phyloP scores from a whole-genome alignment of 2,329 filamentous ascomycete genomes.

The Ophiocordyceps robertsii region DNA sequence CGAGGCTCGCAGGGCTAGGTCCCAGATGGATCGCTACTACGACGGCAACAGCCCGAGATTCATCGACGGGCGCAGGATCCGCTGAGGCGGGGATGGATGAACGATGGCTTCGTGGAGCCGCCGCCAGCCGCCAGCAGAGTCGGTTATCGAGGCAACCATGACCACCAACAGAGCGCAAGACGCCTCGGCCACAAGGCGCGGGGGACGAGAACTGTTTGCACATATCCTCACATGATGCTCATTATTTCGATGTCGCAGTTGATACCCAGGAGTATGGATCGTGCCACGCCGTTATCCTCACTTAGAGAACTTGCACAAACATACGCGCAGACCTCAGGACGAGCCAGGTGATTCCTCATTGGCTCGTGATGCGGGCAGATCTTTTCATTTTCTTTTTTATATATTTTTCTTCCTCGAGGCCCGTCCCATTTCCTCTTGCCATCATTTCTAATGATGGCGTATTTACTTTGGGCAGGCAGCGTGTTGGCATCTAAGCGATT shows the following conservation, averaged over 20 bases:
- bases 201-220: too few relatives aligned
- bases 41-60: constrained; percentile 37
- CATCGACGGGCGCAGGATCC: constrained; percentile 39
- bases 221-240: not conserved
- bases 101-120: too few relatives aligned
- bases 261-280: not conserved
- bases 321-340: too few relatives aligned
- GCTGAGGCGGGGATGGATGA: constrained; percentile 3
- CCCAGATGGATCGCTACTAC: constrained; percentile 33
- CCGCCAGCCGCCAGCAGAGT: too few relatives aligned
- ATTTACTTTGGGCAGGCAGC: not conserved
- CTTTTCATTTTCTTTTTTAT: not conserved
- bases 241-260: not conserved
- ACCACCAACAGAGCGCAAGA: too few relatives aligned
- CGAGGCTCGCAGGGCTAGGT: constrained; percentile 37
- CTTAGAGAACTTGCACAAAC: too few relatives aligned
- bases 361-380: not conserved
- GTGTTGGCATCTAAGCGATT: not conserved
- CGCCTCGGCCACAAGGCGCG: too few relatives aligned
- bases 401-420: not conserved
- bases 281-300: not conserved
- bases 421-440: not conserved
- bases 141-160: too few relatives aligned
- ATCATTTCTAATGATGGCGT: not conserved
- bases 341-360: too few relatives aligned